These are phyloP conservation scores for Salvia hispanica DNA, from an alignment of 257 asterid species.

Conservation along the genomic window DNA sequence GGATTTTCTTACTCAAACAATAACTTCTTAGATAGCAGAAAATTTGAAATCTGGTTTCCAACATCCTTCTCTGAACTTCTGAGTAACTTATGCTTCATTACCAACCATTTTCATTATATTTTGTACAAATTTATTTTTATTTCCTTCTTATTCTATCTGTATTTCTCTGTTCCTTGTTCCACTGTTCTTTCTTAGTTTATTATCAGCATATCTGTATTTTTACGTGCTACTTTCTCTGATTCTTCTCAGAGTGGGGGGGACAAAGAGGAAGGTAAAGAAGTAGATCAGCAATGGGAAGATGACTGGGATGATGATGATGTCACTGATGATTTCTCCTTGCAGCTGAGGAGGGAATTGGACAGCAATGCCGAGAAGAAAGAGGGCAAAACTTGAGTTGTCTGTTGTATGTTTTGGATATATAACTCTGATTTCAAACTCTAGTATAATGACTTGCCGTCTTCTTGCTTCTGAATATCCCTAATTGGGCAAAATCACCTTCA, in stretches of 20 bases:
- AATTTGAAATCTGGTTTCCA: background rate
- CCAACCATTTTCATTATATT: too few species aligned
- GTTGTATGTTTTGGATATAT: slow-evolving; percentile 13
- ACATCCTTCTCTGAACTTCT: background rate
- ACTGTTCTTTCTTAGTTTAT: background rate
- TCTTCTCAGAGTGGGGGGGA: slow-evolving; percentile 66
- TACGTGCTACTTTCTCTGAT: slow-evolving; percentile 8
- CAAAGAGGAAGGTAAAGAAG: slow-evolving; percentile 73
- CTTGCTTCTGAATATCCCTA: slow-evolving; percentile 20
- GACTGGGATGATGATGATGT: slow-evolving; percentile 98
- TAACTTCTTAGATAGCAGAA: background rate
- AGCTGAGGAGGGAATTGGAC: slow-evolving; percentile 83
- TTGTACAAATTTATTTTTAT: too few species aligned
- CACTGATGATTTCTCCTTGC: slow-evolving; percentile 85
- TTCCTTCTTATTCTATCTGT: background rate
- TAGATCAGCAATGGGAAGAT: slow-evolving; percentile 91
- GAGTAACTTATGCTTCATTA: too few species aligned
- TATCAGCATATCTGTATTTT: background rate
- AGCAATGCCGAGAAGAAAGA: slow-evolving; percentile 63
- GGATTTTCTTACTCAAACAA: background rate
- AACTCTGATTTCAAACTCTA: slow-evolving; percentile 13
- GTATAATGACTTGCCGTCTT: background rate
- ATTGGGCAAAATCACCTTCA: background rate
- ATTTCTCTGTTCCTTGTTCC: background rate
- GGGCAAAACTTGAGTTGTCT: slow-evolving; percentile 29